A percentile compares a stretch with the other conserved stretches of the same genome.
phyloP scores from a whole-genome alignment of 306 rosid species.

The Echinosophora koreensis region DNA sequence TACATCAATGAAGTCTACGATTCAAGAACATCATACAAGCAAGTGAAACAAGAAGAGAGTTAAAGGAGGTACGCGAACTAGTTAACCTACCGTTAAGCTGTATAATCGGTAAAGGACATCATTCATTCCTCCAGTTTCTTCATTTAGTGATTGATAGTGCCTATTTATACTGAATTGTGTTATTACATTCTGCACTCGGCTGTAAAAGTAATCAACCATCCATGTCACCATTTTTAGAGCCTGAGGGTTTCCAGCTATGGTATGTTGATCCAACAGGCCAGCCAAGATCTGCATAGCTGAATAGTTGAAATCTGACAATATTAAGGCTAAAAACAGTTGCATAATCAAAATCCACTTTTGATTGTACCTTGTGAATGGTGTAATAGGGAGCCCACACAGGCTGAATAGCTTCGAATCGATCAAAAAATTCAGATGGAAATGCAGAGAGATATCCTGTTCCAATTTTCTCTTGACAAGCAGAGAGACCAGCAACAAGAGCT shows the following conservation, averaged over 20 bases:
- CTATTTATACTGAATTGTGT: slow-evolving; percentile 55
- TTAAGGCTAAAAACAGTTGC: slow-evolving; percentile 34
- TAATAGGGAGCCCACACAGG: slow-evolving; percentile 96
- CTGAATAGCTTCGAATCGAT: slow-evolving; percentile 67
- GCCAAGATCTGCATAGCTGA: slow-evolving; percentile 72
- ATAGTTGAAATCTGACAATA: slow-evolving; percentile 14
- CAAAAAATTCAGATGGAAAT: slow-evolving; percentile 78
- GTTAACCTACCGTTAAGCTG: slow-evolving; percentile 68
- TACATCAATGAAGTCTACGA: background rate
- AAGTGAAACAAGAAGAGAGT: slow-evolving; percentile 34
- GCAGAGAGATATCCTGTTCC: slow-evolving; percentile 94
- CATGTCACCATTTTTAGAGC: slow-evolving; percentile 72
- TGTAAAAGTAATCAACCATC: slow-evolving; percentile 94
- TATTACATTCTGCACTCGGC: slow-evolving; percentile 80
- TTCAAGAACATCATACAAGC: slow-evolving; percentile 9
- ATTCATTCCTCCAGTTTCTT: slow-evolving; percentile 98
- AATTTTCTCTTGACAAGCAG: slow-evolving; percentile 75
- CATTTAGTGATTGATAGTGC: slow-evolving; percentile 74
- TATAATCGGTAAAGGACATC: slow-evolving; percentile 88
- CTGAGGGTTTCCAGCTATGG: slow-evolving; percentile 62
- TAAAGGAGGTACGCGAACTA: slow-evolving; percentile 1
- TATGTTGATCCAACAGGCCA: slow-evolving; percentile 89
- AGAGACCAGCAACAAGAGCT: slow-evolving; percentile 60
- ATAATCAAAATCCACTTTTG: slow-evolving; percentile 19
- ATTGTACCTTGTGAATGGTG: slow-evolving; percentile 92